Base-by-base conservation (phyloP, 2,329 filamentous ascomycete species). In the Bipolaris bicolor region DNA sequence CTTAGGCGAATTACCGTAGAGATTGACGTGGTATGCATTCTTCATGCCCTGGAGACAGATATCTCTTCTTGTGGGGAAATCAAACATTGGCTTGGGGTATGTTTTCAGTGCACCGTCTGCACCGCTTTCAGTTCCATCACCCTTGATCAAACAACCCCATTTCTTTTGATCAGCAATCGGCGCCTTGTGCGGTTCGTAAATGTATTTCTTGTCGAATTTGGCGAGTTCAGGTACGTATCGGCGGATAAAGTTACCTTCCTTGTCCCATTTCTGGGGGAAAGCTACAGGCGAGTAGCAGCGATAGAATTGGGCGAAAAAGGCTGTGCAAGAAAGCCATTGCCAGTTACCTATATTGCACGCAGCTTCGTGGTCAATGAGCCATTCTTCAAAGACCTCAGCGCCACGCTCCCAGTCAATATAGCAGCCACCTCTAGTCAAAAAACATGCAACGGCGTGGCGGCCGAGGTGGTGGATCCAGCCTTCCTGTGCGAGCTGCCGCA, bases 401-500 rank as follows among this genome's bases (percentile, higher is more conserved):
- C 90, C 90, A 16, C 90, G 84, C 77, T 92, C 90, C 90, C 90
- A 93, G 67, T 88, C 85, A 43, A 93, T 80, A 68, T 92, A 93
- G 73, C 89, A 92, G 0, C 90, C 90, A 1, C 90, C 90, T 2
- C 90, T 81, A 0, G 90, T 92, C n/a, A 93, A 80, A 71, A 93
- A 93, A 70, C 89, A 92, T 0, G 90, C 90, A 0, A 93, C 87
- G n/a, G 87, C 84, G 73, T 93, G 90, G 0, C 90, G 83, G 2
- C 89, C 90, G 0, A 92, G 81, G 70, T 93, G 90, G 70, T 93
- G 90, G 7, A 92, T 90, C 90, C 90, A 93, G 26, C 90, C 90
- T 70, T 92, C 89, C 1, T 80, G 72, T 13, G 82, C 80, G 13
- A 93, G 80, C 73, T 92, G 90, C 1, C 89, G 84, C 90, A 93